Base-by-base conservation (phyloP, 805 yeast genomes). In the Clavispora vitiphila region DNA sequence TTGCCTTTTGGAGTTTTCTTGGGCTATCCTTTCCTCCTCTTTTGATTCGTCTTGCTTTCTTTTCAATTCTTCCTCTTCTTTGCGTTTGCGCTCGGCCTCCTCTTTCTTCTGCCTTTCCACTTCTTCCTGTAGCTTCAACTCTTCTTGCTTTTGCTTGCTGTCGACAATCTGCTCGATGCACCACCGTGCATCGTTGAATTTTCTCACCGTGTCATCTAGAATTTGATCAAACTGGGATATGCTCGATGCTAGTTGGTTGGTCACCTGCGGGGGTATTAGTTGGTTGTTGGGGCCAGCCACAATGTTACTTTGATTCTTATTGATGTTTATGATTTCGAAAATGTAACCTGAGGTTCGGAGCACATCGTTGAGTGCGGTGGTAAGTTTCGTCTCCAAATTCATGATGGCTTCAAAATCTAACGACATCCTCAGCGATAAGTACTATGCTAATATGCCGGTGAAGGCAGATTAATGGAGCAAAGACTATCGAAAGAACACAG, bases 171-270 rank as follows among this genome's bases (percentile, higher is more conserved):
- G 67, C 41, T 62, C 72, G 4, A 69, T 54, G 42, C 74, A 69
- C 75, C 75, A 69, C 29, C 58, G 54, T 2, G 72, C 67, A 38
- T 69, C 74, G 48, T 68, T 69, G 46, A 69, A 64, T 47, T 68
- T 68, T 40, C 59, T 44, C 9, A 63, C 56, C 2, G 73, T 65
- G 7, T 69, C 74, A 47, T 69, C 75, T n/a, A 69, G 56, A 23
- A 68, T 59, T 41, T 60, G 70, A 45, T 69, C 74, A 43, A 69
- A 69, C 35, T 60, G 61, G 32, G 56, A 48, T n/a, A 69, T 58
- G 44, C 62, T 61, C 35, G 49, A 51, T 10, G 65, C 50, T 19
- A 69, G 54, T 44, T 67, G 72, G 9, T 57, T 54, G 10, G 65
- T 62, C 20, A 69, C 62, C 15, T 60, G 56, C 5, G 68, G 65